Evolutionary conservation across 2,329 filamentous ascomycete species (phyloP), one percentile per base, ranked within the genome.

Genomic region (Colletotrichum salicis): DNA sequence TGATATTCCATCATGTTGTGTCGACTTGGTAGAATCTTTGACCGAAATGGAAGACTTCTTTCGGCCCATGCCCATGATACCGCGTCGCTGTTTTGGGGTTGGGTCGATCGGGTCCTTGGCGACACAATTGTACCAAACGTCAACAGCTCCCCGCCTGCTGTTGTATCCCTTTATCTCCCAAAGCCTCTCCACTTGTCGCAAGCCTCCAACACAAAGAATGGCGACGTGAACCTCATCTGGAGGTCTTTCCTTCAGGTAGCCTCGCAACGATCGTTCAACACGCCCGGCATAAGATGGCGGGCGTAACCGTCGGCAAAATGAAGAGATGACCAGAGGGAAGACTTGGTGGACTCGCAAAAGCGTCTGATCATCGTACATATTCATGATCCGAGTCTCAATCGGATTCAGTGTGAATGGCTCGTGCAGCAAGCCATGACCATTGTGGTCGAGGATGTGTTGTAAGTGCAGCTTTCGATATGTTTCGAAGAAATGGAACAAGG

Each of bases 161-260:
- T 90, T 92, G 79, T 92, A 92, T 1, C 90, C 89, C 76, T 91
- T 91, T 51, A 90, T 89, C 76, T 91, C 89, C 90, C 90, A 92
- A 45, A 92, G 85, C 56, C 86, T 84, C 75, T 91, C 88, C 1
- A 91, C 89, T 76, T 92, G 88, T 10, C 90, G 85, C 67, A 92
- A 80, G 2, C 90, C 90, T 41, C 90, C 90, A 12, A 92, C 81
- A 55, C 86, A 88, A 11, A 92, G 76, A 13, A 91, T 87, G 3
- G 90, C 87, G 11, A 87, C 86, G 74, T 91, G 90, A 0, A 92
- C 84, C 56, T 92, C 89, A 68, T 92, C 90, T 1, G 89, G 79
- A 0, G 90, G 90, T 75, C 88, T 88, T 73, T 91, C 90, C 74
- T 88, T 86, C 5, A 91, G 79, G 74, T 92, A 92, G 75, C 90